Base-by-base conservation (phyloP, 192 early-diverging fungal genomes). In the Umbelopsis ramanniana region DNA sequence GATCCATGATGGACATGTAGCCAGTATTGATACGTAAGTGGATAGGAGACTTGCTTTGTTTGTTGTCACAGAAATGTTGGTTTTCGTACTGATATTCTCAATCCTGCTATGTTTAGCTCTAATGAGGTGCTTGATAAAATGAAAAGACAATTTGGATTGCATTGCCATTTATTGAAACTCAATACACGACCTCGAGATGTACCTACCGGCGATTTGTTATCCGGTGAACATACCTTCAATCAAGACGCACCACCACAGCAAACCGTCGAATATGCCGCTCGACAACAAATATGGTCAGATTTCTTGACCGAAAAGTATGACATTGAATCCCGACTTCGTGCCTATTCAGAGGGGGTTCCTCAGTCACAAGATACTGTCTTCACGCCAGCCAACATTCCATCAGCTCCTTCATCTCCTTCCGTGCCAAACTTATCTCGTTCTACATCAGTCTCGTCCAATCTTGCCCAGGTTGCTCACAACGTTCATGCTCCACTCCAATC, bases 1-100 rank as follows among this genome's bases (percentile, higher is more conserved):
- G 19, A 74, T 98, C 7, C 95, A 99, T 76, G 97, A 99, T 72
- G 86, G 85, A 22, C 72, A 86, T 33, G 75, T 73, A 63, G 77
- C 85, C 29, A 82, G 78, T 33, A 33, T 87, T 11, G 87, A 82
- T 73, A 72, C 89, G 84, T 90, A 81, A 83, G 77, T 75, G 43
- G 12, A 26, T 3, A 50, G 22, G 2, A 46, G 1, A 60, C 21
- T 43, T 6, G 15, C 35, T 29, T 35, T 23, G 69, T 14, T 11
- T 46, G 10, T 68, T 29, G 8, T 43, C 6, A 43, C 24, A 23
- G 6, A 38, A 40, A 11, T 53, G 55, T 15, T 15, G 12, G n/a
- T 10, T 66, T 29, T 29, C 29, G 29, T 29, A 24, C 60, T 67
- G 10, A 66, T 33, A 17, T 29, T 33, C 43, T 21, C n/a, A 11